Evolutionary conservation across 345 rosid species (phyloP), one percentile per base, ranked within the genome.

Genomic region (Kandelia obovata): DNA sequence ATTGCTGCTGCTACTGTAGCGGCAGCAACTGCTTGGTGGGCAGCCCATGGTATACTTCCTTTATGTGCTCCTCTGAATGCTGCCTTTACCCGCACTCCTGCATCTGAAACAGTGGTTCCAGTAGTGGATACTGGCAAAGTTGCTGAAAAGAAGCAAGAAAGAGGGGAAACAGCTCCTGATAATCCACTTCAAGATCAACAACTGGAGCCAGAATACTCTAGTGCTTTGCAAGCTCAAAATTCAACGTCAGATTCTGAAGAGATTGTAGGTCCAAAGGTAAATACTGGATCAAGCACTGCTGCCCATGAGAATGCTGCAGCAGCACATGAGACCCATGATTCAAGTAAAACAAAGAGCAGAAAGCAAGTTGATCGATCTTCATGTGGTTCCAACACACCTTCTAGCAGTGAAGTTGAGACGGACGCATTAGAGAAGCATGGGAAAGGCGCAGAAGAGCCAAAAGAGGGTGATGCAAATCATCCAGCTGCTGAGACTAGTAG

Each of bases 21-120:
- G 57, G 98, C 98, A 76, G 98, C 98, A 71, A 84, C 89, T 75
- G 96, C 98, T 37, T 93, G 98, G 98, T 93, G 98, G 98, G 90
- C 94, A 28, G 92, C 98, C 62, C 92, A 93, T 65, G 98, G 97
- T 37, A 65, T 93, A 71, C 84, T 91, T 75, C 96, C 96, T 58
- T 37, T 87, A 28, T 90, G 96, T 79, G 76, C 96, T 73, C 88
- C 96, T 78, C 75, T 79, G 64, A 86, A 80, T 58, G 61, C 88
- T 56, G 82, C 83, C 71, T 86, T 85, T 68, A 66, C 82, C 55
- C 83, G 84, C 72, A 75, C 83, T 65, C 84, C 87, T 8, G 62
- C 86, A 70, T 73, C 87, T 65, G 68, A 83, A 16, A 68, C 84
- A 68, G 81, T 73, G 58, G 80, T 62, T 66, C 80, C 87, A 62